Percentiles rank a stretch among this genome's conserved stretches.
phyloP scores from a whole-genome alignment of 2,329 filamentous ascomycete species.

The Alternaria angustiovoidea region DNA sequence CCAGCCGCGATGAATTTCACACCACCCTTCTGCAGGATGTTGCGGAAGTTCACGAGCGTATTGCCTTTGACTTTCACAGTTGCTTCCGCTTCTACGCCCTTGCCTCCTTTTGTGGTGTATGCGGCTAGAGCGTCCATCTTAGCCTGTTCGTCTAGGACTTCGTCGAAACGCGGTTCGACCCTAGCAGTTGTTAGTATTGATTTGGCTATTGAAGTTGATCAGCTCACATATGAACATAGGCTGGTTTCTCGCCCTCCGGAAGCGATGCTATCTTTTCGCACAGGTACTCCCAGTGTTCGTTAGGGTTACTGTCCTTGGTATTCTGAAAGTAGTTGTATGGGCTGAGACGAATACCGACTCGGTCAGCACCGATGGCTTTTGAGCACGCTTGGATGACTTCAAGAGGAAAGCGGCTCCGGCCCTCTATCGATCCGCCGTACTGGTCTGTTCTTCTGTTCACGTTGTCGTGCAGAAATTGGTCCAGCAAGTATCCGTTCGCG shows the following conservation, averaged over 20 bases:
- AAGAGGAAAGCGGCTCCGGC: conserved; percentile 64
- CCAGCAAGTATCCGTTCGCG: conserved; percentile 58
- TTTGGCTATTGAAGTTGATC: not conserved
- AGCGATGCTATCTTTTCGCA: conserved; percentile 52
- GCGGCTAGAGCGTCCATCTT: conserved; percentile 51
- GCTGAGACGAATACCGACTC: conserved; percentile 44
- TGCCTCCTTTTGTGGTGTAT: conserved; percentile 39
- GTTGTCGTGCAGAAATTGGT: conserved; percentile 62
- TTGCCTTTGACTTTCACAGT: conserved; percentile 37
- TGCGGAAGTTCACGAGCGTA: conserved; percentile 49
- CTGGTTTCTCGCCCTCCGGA: conserved; percentile 36
- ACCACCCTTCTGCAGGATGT: conserved; percentile 57
- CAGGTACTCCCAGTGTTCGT: conserved; percentile 56
- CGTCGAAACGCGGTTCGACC: conserved; percentile 50
- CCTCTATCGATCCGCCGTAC: conserved; percentile 61
- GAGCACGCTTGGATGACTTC: conserved; percentile 57
- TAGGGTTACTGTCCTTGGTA: conserved; percentile 56
- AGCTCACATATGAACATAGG: conserved; percentile 49
- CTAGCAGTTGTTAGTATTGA: conserved; percentile 23
- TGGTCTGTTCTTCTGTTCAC: conserved; percentile 60
- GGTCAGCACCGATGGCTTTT: conserved; percentile 45
- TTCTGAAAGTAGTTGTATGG: conserved; percentile 50
- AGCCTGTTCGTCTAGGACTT: conserved; percentile 47
- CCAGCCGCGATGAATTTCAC: conserved; percentile 66
- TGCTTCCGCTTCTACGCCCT: conserved; percentile 45